Evolutionary conservation across 441 rosid genomes (phyloP).

Genomic region (Populus hybrid): DNA sequence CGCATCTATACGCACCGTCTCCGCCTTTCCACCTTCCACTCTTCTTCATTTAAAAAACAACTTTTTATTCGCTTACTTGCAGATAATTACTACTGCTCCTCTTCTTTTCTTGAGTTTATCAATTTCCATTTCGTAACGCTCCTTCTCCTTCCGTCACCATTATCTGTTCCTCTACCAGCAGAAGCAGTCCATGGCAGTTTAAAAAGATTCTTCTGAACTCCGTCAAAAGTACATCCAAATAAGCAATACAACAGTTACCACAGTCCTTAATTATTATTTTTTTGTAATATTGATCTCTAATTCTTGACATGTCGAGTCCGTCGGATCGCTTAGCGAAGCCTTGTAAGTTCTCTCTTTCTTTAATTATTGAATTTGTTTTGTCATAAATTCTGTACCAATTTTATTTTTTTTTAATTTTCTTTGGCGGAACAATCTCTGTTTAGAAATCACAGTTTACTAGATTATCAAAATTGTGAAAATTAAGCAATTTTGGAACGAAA

Average conservation of each 20-base stretch:
- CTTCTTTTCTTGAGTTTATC: too few species aligned
- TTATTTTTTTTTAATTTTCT: background rate
- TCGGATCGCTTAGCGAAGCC: conserved; percentile 55
- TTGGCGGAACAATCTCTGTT: background rate
- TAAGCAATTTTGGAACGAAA: background rate
- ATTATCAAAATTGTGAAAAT: background rate
- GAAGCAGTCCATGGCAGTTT: background rate
- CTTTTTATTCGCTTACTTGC: background rate
- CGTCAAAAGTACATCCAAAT: background rate
- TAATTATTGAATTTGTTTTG: background rate
- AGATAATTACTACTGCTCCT: background rate
- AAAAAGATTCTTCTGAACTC: background rate
- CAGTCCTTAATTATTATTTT: background rate
- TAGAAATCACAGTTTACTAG: background rate
- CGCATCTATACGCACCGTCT: background rate
- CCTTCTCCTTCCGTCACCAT: background rate
- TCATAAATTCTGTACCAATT: background rate
- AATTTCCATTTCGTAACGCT: background rate
- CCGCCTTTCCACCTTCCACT: background rate
- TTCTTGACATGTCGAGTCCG: conserved; percentile 54
- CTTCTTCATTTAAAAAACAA: background rate
- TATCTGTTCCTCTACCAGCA: background rate
- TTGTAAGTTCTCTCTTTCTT: conserved; percentile 39
- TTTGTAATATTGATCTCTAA: conserved; percentile 5
- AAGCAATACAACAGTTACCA: background rate